Evolutionary conservation across 495 filamentous ascomycete genomes (phyloP).

Genomic region (Hypoxylon subgilvum): DNA sequence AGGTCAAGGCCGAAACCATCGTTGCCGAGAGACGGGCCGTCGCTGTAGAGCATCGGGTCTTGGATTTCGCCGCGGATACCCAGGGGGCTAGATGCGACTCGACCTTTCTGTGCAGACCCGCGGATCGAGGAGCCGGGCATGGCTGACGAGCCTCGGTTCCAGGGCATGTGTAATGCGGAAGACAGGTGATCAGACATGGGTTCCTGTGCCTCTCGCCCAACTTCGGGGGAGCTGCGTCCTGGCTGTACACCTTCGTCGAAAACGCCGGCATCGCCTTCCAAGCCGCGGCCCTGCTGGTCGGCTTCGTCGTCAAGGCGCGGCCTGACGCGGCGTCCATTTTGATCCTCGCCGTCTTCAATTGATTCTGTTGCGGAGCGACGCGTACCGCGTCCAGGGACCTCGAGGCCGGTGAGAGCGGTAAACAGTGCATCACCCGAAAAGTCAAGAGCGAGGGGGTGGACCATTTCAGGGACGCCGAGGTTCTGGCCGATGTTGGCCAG

Average conservation of each 20-base stretch:
- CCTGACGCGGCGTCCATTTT: conserved; percentile 36
- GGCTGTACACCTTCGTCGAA: conserved; percentile 26
- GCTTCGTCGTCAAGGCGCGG: conserved; percentile 29
- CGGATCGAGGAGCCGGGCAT: conserved; percentile 50
- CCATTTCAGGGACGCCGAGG: conserved; percentile 33
- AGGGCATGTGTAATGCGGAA: conserved; percentile 47
- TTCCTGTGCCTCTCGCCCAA: conserved; percentile 46
- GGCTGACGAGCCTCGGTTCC: conserved; percentile 52
- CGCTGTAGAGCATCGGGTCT: conserved; percentile 51
- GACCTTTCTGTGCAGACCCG: conserved; percentile 42
- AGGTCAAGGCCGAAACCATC: conserved; percentile 36
- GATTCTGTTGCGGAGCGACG: conserved; percentile 36
- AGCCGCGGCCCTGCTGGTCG: conserved; percentile 25
- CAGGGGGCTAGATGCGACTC: conserved; percentile 49
- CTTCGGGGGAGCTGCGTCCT: conserved; percentile 36
- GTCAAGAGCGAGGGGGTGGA: conserved; percentile 43
- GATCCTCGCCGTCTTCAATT: conserved; percentile 27
- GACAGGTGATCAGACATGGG: conserved; percentile 49
- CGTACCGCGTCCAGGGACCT: conserved; percentile 27
- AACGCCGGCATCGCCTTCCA: conserved; percentile 29
- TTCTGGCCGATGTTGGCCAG: conserved; percentile 45
- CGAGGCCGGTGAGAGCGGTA: conserved; percentile 34
- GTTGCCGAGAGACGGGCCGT: conserved; percentile 32
- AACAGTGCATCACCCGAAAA: conserved; percentile 49
- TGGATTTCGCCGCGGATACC: conserved; percentile 41